These are phyloP conservation scores for Bryum argenteum DNA, from an alignment of 225 moss, liverwort and hornwort genomes.

Conservation along the genomic window DNA sequence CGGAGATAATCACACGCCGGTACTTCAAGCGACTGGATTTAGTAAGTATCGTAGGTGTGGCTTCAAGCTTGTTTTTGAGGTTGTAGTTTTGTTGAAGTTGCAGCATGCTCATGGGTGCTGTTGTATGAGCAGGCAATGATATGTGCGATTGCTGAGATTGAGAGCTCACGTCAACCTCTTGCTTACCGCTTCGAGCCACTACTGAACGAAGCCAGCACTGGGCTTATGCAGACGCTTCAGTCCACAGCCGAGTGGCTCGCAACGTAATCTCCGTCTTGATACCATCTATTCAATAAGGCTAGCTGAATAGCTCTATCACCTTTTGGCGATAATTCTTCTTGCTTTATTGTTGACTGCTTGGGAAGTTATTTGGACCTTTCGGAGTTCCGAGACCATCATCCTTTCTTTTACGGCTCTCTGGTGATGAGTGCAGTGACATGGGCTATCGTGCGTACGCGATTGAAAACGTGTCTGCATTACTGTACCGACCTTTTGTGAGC, in stretches of 20 bases:
- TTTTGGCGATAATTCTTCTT: conserved; percentile 1
- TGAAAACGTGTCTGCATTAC: conserved; percentile 70
- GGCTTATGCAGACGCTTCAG: conserved; percentile 97
- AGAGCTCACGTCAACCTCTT: conserved; percentile 84
- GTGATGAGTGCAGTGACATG: conserved; percentile 68
- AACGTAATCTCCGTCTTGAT: conserved; percentile 48
- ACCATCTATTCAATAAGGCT: conserved; percentile 5
- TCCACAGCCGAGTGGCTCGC: conserved; percentile 99
- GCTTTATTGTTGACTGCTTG: conserved; percentile 9
- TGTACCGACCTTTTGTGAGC: conserved; percentile 98
- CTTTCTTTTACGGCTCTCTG: conserved; percentile 15
- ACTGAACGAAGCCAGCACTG: conserved; percentile 89
- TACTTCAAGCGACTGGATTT: conserved; percentile 79
- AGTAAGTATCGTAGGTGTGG: conserved; percentile 46
- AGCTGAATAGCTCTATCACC: neutral
- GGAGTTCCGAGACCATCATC: neutral
- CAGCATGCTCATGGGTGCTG: conserved; percentile 20
- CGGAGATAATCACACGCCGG: conserved; percentile 70
- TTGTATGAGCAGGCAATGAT: conserved; percentile 69
- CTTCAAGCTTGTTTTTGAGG: conserved; percentile 4
- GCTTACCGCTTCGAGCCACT: conserved; percentile 90
- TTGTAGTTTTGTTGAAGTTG: neutral
- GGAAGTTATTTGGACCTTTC: conserved; percentile 1
- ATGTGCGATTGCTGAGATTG: conserved; percentile 92
- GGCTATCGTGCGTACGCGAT: conserved; percentile 82